phyloP scores from a whole-genome alignment of 441 rosid genomes.

The Erodium moschatum region DNA sequence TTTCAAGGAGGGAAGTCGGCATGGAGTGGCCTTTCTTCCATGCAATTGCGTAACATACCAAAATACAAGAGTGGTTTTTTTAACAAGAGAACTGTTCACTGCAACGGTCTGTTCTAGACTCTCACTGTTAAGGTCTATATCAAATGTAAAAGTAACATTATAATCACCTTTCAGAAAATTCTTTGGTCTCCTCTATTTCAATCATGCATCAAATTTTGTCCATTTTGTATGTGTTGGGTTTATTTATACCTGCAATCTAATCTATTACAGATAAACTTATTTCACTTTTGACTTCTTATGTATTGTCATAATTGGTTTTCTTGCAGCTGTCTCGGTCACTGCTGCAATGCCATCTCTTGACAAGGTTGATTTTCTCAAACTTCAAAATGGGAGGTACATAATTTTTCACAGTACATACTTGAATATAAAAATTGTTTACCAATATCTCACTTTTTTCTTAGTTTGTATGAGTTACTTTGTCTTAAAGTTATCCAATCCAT shows the following conservation, averaged over 20 bases:
- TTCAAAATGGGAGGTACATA: constrained; percentile 89
- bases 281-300: constrained; percentile 1
- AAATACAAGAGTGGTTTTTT: constrained; percentile 52
- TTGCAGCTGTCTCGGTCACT: constrained; percentile 59
- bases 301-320: constrained; percentile 19
- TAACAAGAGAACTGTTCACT: constrained; percentile 49
- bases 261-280: background rate
- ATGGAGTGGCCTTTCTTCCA: constrained; percentile 65
- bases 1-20: constrained; percentile 67
- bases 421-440: background rate
- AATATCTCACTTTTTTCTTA: background rate
- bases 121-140: constrained; percentile 44
- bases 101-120: constrained; percentile 95
- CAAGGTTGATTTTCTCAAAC: constrained; percentile 69
- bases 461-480: constrained; percentile 1
- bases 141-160: constrained; percentile 23
- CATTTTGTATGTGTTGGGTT: background rate
- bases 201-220: constrained; percentile 12
- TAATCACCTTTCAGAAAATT: constrained; percentile 11
- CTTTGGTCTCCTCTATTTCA: constrained; percentile 9
- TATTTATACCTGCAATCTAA: constrained; percentile 11
- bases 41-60: constrained; percentile 45
- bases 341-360: constrained; percentile 47
- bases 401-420: background rate
- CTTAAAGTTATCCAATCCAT: constrained; percentile 13